A percentile compares a stretch with the other conserved stretches of the same genome.
Conservation (phyloP, 2,329 filamentous ascomycete species). For the Claviceps capensis region DNA sequence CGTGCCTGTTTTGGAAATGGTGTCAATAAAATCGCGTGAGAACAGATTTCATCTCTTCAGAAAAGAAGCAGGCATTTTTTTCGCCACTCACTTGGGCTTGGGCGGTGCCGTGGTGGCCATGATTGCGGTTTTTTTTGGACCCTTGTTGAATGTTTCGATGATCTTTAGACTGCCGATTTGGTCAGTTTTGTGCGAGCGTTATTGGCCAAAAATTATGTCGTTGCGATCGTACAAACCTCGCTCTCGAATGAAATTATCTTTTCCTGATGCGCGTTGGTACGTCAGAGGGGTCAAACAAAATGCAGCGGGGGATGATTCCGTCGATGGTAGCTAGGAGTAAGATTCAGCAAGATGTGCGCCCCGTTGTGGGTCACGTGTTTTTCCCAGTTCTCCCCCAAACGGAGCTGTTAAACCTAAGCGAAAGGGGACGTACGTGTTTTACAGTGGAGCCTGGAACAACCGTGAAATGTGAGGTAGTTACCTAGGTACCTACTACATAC, state of each 20-base stretch:
- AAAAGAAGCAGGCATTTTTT: background rate
- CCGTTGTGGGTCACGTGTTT: no score
- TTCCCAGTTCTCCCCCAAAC: no score
- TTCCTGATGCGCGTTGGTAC: slow-evolving; percentile 21
- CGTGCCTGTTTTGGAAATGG: slow-evolving; percentile 36
- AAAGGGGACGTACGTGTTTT: no score
- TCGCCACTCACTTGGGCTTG: slow-evolving; percentile 26
- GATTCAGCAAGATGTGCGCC: no score
- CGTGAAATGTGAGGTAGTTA: no score
- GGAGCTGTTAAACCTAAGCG: no score
- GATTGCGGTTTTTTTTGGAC: slow-evolving; percentile 11
- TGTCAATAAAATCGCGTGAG: slow-evolving; percentile 17
- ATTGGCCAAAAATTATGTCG: slow-evolving; percentile 11
- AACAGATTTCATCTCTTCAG: no score
- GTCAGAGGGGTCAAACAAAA: no score
- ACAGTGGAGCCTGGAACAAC: no score
- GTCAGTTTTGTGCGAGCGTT: slow-evolving; percentile 7
- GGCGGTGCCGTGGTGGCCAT: slow-evolving; percentile 26
- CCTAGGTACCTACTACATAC: no score
- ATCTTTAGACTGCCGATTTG: background rate
- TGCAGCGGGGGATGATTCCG: no score
- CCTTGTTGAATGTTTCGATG: background rate
- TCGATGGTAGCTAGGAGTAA: no score
- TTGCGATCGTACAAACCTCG: slow-evolving; percentile 25
- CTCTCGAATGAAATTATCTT: slow-evolving; percentile 24